Conservation (phyloP, 2,329 filamentous ascomycete genomes). For the Fusarium udum region DNA sequence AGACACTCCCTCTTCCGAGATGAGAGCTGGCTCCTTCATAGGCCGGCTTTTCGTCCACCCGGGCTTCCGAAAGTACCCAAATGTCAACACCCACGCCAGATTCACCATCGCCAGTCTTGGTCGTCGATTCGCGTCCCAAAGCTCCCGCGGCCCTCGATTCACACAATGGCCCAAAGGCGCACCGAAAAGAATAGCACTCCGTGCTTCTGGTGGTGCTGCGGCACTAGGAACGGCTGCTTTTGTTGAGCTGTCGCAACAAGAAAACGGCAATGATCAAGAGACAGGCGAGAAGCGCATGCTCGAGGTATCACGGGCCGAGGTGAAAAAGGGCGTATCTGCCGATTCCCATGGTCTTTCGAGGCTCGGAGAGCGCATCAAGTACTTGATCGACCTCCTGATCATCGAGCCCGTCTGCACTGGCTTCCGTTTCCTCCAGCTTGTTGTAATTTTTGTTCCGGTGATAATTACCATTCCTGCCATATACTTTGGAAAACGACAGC, state of each 20-base stretch:
- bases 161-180: slow-evolving; percentile 39
- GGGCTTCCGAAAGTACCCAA: slow-evolving; percentile 44
- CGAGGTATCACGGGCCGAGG: slow-evolving; percentile 79
- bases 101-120: slow-evolving; percentile 21
- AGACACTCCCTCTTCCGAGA: slow-evolving; percentile 47
- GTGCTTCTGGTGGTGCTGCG: slow-evolving; percentile 53
- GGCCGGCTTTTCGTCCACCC: slow-evolving; percentile 57
- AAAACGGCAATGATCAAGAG: slow-evolving; percentile 59
- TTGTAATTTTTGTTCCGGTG: slow-evolving; percentile 90
- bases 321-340: slow-evolving; percentile 73
- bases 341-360: slow-evolving; percentile 68
- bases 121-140: slow-evolving; percentile 41
- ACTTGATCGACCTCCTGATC: slow-evolving; percentile 77
- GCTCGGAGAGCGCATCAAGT: slow-evolving; percentile 66
- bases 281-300: slow-evolving; percentile 91
- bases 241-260: slow-evolving; percentile 65
- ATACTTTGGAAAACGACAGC: slow-evolving; percentile 76
- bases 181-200: slow-evolving; percentile 46
- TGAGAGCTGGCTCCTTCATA: slow-evolving; percentile 57
- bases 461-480: slow-evolving; percentile 81
- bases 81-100: slow-evolving; percentile 16
- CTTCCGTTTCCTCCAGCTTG: slow-evolving; percentile 85
- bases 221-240: slow-evolving; percentile 66
- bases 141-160: slow-evolving; percentile 36
- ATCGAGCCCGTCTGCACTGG: slow-evolving; percentile 89